Conservation (phyloP, 495 filamentous ascomycete genomes). For the Penicillium macrosclerotiorum region DNA sequence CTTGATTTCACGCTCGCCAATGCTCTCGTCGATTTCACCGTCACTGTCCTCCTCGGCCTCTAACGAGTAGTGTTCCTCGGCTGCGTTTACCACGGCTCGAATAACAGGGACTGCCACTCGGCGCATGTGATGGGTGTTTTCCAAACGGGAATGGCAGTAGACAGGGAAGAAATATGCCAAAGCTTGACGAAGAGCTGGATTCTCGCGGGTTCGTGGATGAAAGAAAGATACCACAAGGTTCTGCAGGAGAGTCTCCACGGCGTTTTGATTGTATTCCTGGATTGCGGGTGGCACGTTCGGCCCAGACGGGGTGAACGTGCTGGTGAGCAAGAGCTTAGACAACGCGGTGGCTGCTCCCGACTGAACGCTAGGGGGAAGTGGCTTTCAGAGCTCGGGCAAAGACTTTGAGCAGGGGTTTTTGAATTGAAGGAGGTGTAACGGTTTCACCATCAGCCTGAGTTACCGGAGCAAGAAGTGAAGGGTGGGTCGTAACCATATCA, state of each 20-base stretch:
- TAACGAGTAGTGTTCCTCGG: constrained; percentile 48
- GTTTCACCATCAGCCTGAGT: constrained; percentile 42
- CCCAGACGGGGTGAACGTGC: constrained; percentile 42
- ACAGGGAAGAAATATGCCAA: constrained; percentile 95
- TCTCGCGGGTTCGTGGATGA: constrained; percentile 77
- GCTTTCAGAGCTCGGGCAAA: constrained; percentile 74
- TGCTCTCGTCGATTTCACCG: constrained; percentile 59
- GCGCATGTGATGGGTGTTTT: constrained; percentile 80
- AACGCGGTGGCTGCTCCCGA: constrained; percentile 77
- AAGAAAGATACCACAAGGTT: constrained; percentile 85
- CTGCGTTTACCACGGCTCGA: constrained; percentile 54
- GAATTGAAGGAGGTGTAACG: constrained; percentile 40
- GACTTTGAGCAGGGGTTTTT: constrained; percentile 68
- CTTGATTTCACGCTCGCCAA: constrained; percentile 80
- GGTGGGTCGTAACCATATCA: constrained; percentile 87
- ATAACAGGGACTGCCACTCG: constrained; percentile 65
- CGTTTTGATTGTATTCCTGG: constrained; percentile 43
- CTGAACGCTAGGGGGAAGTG: constrained; percentile 69
- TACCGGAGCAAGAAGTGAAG: constrained; percentile 61
- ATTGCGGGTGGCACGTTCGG: constrained; percentile 43
- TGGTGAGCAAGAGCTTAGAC: constrained; percentile 80
- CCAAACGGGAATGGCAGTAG: constrained; percentile 78
- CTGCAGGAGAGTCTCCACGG: constrained; percentile 69
- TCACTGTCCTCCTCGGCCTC: constrained; percentile 55
- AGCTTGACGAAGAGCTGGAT: constrained; percentile 84